Conservation (phyloP, 1,284 basidiomycete genomes). For the Pulveroboletus sp. region DNA sequence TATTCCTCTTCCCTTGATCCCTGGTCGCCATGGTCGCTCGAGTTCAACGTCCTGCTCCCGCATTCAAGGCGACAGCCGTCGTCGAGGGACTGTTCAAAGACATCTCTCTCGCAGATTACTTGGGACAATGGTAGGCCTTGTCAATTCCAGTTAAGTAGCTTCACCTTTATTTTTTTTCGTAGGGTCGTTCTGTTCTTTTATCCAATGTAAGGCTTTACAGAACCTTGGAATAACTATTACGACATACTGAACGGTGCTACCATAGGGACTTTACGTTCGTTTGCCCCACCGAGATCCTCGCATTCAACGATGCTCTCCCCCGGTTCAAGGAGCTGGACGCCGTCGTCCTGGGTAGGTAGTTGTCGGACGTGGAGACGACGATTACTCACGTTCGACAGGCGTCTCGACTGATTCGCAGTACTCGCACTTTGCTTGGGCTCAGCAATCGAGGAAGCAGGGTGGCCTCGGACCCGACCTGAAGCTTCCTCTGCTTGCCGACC, state of each 20-base stretch:
- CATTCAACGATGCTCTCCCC: slow-evolving; percentile 83
- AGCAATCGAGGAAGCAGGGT: slow-evolving; percentile 77
- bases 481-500: slow-evolving; percentile 77
- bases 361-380: background rate
- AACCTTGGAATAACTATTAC: slow-evolving; percentile 7
- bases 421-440: slow-evolving; percentile 86
- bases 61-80: slow-evolving; percentile 76
- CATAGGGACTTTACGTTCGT: slow-evolving; percentile 80
- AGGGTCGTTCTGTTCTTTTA: slow-evolving; percentile 83
- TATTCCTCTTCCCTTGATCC: background rate
- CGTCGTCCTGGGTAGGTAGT: slow-evolving; percentile 66
- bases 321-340: slow-evolving; percentile 75
- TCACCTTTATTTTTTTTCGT: slow-evolving; percentile 12
- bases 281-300: slow-evolving; percentile 91
- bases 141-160: background rate
- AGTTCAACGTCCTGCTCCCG: slow-evolving; percentile 77
- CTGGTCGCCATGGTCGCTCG: slow-evolving; percentile 57
- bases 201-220: slow-evolving; percentile 59
- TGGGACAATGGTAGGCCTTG: slow-evolving; percentile 75
- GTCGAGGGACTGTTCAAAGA: slow-evolving; percentile 77
- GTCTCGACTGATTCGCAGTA: slow-evolving; percentile 87
- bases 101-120: slow-evolving; percentile 68
- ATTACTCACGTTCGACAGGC: slow-evolving; percentile 40
- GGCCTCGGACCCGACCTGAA: slow-evolving; percentile 86
- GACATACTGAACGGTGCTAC: background rate